Conservation (phyloP, 352 stramenopile species). For the Blastocystis sp. region DNA sequence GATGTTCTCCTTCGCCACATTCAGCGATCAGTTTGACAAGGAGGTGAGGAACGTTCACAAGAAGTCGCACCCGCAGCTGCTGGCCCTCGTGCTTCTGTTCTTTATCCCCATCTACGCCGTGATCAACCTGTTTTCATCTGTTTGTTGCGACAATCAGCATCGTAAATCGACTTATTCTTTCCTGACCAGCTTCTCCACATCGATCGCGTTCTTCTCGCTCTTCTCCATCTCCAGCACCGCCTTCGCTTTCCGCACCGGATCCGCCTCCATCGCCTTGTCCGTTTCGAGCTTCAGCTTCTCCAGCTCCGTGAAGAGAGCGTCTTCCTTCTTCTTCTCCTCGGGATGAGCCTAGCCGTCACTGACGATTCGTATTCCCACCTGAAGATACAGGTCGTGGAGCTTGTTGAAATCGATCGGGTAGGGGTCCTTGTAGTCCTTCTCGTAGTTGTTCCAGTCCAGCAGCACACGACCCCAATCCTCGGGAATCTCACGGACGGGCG, state of each 20-base stretch:
- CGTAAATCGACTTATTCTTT: conserved; percentile 66
- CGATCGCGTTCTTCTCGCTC: conserved; percentile 41
- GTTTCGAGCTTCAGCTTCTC: conserved; percentile 52
- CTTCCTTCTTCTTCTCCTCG: conserved; percentile 56
- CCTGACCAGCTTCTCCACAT: conserved; percentile 51
- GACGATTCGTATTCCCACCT: background rate
- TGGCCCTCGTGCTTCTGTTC: conserved; percentile 19
- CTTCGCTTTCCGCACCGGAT: conserved; percentile 20
- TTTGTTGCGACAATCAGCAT: conserved; percentile 23
- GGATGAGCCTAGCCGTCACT: conserved; percentile 37
- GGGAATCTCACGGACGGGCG: conserved; percentile 46
- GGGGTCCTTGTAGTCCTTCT: conserved; percentile 66
- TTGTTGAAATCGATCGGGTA: conserved; percentile 66
- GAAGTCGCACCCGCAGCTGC: background rate
- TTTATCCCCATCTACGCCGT: background rate
- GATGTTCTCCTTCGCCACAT: conserved; percentile 46
- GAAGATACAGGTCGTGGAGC: conserved; percentile 67
- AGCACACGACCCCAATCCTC: conserved; percentile 69
- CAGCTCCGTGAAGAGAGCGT: conserved; percentile 28
- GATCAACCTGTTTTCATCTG: conserved; percentile 8
- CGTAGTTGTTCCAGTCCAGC: conserved; percentile 59
- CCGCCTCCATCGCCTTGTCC: background rate
- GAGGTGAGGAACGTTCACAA: conserved; percentile 30
- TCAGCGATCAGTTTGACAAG: conserved; percentile 44
- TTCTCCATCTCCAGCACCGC: background rate